Evolutionary conservation across 495 filamentous ascomycete species (phyloP).

Genomic region (Talaromyces ruber): DNA sequence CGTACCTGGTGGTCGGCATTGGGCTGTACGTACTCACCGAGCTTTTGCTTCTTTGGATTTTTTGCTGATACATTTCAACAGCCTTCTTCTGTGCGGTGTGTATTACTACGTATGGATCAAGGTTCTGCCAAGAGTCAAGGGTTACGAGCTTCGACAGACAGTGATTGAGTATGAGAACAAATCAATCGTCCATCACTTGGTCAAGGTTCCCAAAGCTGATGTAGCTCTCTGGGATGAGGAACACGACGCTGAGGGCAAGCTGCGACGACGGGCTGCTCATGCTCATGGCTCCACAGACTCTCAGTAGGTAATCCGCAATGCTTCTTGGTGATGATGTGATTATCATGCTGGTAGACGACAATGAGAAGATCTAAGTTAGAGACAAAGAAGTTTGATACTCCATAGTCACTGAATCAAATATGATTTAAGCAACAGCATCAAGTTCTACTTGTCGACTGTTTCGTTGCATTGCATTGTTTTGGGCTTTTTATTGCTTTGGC

Average conservation of each 20-base stretch:
- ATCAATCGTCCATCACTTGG: constrained; percentile 40
- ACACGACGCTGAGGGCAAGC: constrained; percentile 44
- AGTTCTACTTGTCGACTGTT: too few species aligned
- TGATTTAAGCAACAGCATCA: background rate
- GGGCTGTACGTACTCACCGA: constrained; percentile 36
- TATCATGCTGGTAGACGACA: background rate
- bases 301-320: background rate
- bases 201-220: constrained; percentile 43
- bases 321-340: background rate
- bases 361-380: background rate
- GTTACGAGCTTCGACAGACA: constrained; percentile 47
- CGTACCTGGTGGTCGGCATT: constrained; percentile 49
- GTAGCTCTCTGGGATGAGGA: constrained; percentile 44
- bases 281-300: background rate
- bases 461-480: too few species aligned
- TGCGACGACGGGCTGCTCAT: constrained; percentile 2
- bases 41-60: constrained; percentile 1
- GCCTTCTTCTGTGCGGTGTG: constrained; percentile 38
- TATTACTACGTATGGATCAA: constrained; percentile 53
- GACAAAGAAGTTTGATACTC: background rate
- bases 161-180: constrained; percentile 39
- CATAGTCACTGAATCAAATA: background rate
- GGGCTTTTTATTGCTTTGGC: too few species aligned
- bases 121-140: constrained; percentile 36
- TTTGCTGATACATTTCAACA: constrained; percentile 9